Conservation (phyloP, 805 yeast genomes). For the Wickerhamiella parazyma region DNA sequence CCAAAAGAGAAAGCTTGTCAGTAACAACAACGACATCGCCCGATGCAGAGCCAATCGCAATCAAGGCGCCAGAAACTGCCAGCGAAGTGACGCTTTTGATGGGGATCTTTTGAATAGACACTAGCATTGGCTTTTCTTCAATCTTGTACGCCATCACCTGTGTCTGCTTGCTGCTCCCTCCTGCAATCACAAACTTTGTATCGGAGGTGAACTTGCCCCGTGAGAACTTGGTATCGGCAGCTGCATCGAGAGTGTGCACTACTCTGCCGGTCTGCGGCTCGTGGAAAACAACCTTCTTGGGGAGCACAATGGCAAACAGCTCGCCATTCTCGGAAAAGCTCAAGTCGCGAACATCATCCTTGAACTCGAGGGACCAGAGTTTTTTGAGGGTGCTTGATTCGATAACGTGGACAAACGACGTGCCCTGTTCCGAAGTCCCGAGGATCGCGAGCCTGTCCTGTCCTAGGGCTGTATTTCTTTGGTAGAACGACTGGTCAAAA, state of each 20-base stretch:
- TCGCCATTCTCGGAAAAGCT: conserved; percentile 5
- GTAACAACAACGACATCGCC: conserved; percentile 17
- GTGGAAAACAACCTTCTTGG: neutral
- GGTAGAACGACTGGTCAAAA: neutral
- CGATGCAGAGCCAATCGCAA: conserved; percentile 16
- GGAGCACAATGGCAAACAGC: conserved; percentile 8
- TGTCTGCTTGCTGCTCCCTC: conserved; percentile 8
- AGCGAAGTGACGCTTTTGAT: conserved; percentile 14
- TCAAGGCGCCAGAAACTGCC: conserved; percentile 10
- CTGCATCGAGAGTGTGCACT: conserved; percentile 1
- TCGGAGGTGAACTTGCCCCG: conserved; percentile 11
- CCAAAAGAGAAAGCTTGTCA: conserved; percentile 3
- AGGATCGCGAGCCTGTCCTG: neutral
- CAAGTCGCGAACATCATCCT: conserved; percentile 3
- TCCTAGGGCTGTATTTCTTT: neutral
- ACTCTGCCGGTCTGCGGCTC: conserved; percentile 8
- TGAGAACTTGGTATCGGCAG: conserved; percentile 9
- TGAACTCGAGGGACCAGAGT: neutral
- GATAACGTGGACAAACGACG: neutral
- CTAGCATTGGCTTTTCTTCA: conserved; percentile 6
- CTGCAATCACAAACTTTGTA: conserved; percentile 12
- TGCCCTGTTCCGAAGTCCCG: neutral
- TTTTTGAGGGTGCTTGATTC: neutral
- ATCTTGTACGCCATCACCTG: conserved; percentile 10
- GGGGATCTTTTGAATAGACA: conserved; percentile 7